phyloP scores from a whole-genome alignment of 345 rosid genomes.

The Eucalyptus camaldulensis region DNA sequence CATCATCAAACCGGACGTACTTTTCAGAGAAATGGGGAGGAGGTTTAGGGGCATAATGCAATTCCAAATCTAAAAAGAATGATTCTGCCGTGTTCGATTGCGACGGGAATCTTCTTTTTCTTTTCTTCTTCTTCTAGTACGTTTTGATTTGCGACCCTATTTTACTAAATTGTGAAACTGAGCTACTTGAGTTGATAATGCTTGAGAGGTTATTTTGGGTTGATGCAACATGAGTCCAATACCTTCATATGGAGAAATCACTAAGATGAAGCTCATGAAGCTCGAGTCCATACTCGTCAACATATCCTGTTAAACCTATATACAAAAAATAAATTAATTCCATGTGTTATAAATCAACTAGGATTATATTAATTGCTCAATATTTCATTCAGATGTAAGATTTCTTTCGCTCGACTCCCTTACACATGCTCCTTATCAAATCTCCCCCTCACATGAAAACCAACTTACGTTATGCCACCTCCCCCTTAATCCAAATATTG shows the following conservation, averaged over 20 bases:
- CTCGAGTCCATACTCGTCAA: accelerated
- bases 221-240: neutral
- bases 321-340: neutral
- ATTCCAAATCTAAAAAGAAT: neutral
- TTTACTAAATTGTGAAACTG: neutral
- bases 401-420: neutral
- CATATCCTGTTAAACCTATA: neutral
- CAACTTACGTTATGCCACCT: neutral
- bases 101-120: neutral
- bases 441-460: neutral
- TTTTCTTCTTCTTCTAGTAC: neutral
- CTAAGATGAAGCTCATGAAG: neutral
- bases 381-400: neutral
- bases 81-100: neutral
- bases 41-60: neutral
- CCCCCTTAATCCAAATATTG: neutral
- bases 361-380: neutral
- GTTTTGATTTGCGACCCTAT: neutral
- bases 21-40: neutral
- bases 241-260: neutral
- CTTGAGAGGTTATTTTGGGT: neutral
- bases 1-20: neutral
- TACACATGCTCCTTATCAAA: neutral
- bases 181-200: neutral
- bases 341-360: neutral